These are phyloP conservation scores for Camelina hispida DNA, from an alignment of 345 rosid genomes.

Conservation along the genomic window DNA sequence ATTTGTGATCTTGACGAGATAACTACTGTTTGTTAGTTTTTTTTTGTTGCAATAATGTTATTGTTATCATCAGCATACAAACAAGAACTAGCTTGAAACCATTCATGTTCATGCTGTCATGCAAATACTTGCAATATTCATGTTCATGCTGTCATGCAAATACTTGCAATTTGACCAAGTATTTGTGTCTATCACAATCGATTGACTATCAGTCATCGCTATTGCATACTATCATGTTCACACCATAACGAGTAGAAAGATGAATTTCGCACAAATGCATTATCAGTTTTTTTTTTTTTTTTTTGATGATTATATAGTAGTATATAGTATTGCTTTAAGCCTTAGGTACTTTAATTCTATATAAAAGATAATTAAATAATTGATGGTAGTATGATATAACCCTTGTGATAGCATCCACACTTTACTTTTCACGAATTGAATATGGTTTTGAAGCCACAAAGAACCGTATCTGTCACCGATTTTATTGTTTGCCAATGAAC, in stretches of 20 bases:
- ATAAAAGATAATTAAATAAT: neutral
- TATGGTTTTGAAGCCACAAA: neutral
- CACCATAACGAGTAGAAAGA: neutral
- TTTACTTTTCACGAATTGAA: neutral
- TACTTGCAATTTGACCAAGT: neutral
- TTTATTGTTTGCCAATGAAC: neutral
- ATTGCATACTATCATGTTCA: neutral
- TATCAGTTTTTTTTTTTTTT: neutral
- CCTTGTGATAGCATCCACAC: neutral
- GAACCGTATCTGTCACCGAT: neutral
- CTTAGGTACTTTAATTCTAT: neutral
- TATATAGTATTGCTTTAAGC: neutral
- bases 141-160: too few relatives aligned
- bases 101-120: neutral
- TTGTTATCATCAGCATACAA: neutral
- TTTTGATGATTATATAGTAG: neutral
- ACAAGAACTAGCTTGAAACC: neutral
- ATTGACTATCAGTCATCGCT: neutral
- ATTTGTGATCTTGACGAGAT: too few relatives aligned
- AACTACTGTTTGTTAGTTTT: neutral
- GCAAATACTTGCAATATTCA: neutral
- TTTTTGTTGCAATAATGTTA: neutral
- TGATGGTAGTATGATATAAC: neutral
- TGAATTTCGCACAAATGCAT: neutral
- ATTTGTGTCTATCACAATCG: neutral